Evolutionary conservation across 805 yeast species (phyloP).

Genomic region (Danielozyma ontarioensis): DNA sequence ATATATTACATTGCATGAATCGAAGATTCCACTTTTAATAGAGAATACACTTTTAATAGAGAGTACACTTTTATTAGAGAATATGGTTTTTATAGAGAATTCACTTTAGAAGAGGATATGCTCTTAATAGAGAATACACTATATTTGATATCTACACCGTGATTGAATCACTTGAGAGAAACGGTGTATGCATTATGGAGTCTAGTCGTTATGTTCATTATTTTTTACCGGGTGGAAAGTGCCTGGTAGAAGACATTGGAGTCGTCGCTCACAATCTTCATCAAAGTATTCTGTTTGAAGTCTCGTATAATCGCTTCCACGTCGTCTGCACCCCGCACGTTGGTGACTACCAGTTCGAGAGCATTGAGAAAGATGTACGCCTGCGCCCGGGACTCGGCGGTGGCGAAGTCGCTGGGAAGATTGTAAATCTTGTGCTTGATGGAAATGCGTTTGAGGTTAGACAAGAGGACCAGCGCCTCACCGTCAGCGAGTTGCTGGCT

Average conservation of each 20-base stretch:
- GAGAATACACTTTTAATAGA: no score
- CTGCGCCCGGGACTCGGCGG: not conserved
- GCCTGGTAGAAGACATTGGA: constrained; percentile 14
- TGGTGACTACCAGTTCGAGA: constrained; percentile 3
- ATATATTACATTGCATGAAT: not conserved
- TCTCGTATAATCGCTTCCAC: not conserved
- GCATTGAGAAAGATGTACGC: not conserved
- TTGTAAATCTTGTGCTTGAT: constrained; percentile 24
- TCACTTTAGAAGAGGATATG: no score
- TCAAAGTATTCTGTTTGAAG: not conserved
- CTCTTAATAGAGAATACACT: no score
- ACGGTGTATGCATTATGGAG: no score
- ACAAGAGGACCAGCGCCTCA: constrained; percentile 14
- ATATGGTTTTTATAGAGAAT: no score
- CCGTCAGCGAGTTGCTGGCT: constrained; percentile 6
- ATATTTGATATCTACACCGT: no score
- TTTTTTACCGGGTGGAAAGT: no score
- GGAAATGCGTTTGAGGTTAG: constrained; percentile 27
- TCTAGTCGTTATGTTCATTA: no score
- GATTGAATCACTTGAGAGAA: no score
- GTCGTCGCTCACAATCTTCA: constrained; percentile 13
- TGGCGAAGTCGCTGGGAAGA: constrained; percentile 6
- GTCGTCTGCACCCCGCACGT: constrained; percentile 7
- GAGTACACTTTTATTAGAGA: no score
- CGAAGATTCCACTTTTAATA: no score